phyloP scores from a whole-genome alignment of 2,329 filamentous ascomycete genomes.

The Xylaria hypoxylon region DNA sequence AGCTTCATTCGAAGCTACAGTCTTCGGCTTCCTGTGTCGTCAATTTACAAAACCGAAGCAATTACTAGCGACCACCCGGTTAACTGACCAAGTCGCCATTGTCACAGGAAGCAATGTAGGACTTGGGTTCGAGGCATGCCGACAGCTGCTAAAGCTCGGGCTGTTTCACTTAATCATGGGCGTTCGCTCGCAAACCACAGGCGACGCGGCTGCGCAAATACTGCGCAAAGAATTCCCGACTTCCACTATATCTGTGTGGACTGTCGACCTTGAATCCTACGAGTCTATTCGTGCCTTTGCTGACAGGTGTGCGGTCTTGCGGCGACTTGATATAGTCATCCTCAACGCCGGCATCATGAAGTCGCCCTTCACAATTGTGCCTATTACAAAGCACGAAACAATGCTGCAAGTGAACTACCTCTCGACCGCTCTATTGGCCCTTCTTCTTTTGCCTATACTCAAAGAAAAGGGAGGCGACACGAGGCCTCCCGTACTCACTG shows the following conservation, averaged over 20 bases:
- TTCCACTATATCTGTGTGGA: not conserved
- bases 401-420: slow-evolving; percentile 20
- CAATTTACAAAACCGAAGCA: slow-evolving; percentile 6
- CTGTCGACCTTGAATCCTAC: not conserved
- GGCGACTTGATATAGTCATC: not conserved
- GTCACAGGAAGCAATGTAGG: slow-evolving; percentile 16
- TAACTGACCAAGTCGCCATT: slow-evolving; percentile 6
- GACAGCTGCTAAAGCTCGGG: not conserved
- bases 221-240: not conserved
- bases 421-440: not conserved
- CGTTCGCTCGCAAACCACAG: slow-evolving; percentile 1
- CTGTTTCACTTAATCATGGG: slow-evolving; percentile 1
- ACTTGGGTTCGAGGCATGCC: slow-evolving; percentile 2
- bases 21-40: slow-evolving; percentile 1
- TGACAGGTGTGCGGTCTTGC: not conserved
- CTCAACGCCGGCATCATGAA: slow-evolving; percentile 7
- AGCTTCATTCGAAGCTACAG: slow-evolving; percentile 2
- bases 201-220: not conserved
- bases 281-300: not conserved
- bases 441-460: slow-evolving; percentile 7
- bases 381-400: not conserved
- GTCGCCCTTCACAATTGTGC: not conserved
- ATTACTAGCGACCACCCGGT: not conserved
- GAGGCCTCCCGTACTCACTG: not conserved
- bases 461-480: not conserved